Conservation (phyloP, 2,329 filamentous ascomycete genomes). For the Neopestalotiopsis clavispora region DNA sequence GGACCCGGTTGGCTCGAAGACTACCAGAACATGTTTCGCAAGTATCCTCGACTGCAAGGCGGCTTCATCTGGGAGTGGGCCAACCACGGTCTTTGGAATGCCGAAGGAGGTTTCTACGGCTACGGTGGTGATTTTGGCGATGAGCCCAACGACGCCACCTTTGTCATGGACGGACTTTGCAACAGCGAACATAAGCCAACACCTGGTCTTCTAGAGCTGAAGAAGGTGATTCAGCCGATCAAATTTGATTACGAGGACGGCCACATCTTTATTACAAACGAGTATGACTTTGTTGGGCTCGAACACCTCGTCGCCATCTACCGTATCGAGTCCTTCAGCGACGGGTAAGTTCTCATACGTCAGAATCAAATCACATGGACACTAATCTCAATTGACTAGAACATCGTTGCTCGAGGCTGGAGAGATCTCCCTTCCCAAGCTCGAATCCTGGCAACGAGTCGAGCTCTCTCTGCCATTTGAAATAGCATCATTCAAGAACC, state of each 20-base stretch:
- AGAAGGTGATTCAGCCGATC: constrained; percentile 63
- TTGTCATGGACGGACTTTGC: constrained; percentile 66
- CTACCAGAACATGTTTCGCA: constrained; percentile 68
- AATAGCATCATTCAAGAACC: constrained; percentile 31
- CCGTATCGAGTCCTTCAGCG: constrained; percentile 46
- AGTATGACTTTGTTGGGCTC: constrained; percentile 54
- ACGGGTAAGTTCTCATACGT: constrained; percentile 42
- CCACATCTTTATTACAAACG: constrained; percentile 48
- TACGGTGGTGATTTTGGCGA: constrained; percentile 65
- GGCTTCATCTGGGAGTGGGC: constrained; percentile 73
- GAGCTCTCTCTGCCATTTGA: constrained; percentile 39
- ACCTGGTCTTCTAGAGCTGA: constrained; percentile 60
- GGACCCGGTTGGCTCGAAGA: constrained; percentile 73
- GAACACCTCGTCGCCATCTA: constrained; percentile 48
- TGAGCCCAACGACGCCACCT: constrained; percentile 62
- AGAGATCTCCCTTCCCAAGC: constrained; percentile 44
- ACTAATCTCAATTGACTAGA: constrained; percentile 24
- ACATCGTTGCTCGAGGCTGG: constrained; percentile 38
- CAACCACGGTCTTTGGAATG: constrained; percentile 61
- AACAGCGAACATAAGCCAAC: constrained; percentile 59
- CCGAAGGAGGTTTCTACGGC: constrained; percentile 54
- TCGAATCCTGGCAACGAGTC: constrained; percentile 42
- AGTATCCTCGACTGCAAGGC: constrained; percentile 65
- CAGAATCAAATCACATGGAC: too few relatives aligned
- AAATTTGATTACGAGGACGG: constrained; percentile 41